Evolutionary conservation across 768 basidiomycete species (phyloP).

Genomic region (Leccinellum albellum): DNA sequence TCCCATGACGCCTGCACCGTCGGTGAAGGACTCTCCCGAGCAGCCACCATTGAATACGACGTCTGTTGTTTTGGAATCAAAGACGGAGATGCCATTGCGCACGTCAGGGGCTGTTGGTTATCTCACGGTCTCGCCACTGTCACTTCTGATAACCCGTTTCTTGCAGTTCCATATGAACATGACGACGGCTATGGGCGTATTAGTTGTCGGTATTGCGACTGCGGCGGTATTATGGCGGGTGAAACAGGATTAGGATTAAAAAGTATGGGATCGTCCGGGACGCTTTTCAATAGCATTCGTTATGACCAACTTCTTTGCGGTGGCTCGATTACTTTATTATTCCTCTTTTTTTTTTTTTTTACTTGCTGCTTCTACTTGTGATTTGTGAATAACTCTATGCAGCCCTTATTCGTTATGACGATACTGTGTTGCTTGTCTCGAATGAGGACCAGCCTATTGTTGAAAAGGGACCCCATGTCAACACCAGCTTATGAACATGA

Average conservation of each 20-base stretch:
- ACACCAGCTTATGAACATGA: no score
- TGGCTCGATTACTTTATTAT: slow-evolving; percentile 30
- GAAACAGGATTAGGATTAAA: slow-evolving; percentile 37
- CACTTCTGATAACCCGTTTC: slow-evolving; percentile 19
- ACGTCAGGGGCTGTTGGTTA: slow-evolving; percentile 28
- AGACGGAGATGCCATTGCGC: slow-evolving; percentile 16
- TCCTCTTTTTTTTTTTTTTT: slow-evolving; percentile 3
- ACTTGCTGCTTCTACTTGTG: slow-evolving; percentile 19
- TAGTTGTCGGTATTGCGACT: slow-evolving; percentile 64
- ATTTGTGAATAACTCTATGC: slow-evolving; percentile 27
- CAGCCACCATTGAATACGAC: slow-evolving; percentile 12
- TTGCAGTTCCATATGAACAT: slow-evolving; percentile 30
- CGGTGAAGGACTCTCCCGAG: slow-evolving; percentile 29
- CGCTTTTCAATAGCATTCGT: slow-evolving; percentile 12
- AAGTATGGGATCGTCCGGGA: slow-evolving; percentile 14
- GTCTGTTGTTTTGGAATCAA: slow-evolving; percentile 12
- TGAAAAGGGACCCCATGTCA: not conserved
- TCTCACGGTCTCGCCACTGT: slow-evolving; percentile 15
- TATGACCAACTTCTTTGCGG: slow-evolving; percentile 12
- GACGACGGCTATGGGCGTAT: slow-evolving; percentile 58
- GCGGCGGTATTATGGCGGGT: slow-evolving; percentile 74
- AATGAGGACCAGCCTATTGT: not conserved
- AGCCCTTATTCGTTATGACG: slow-evolving; percentile 15
- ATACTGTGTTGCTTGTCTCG: slow-evolving; percentile 1
- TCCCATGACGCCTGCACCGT: slow-evolving; percentile 30